These are phyloP conservation scores for Penicillium malachiteum DNA, from an alignment of 495 filamentous ascomycete genomes.

Conservation along the genomic window DNA sequence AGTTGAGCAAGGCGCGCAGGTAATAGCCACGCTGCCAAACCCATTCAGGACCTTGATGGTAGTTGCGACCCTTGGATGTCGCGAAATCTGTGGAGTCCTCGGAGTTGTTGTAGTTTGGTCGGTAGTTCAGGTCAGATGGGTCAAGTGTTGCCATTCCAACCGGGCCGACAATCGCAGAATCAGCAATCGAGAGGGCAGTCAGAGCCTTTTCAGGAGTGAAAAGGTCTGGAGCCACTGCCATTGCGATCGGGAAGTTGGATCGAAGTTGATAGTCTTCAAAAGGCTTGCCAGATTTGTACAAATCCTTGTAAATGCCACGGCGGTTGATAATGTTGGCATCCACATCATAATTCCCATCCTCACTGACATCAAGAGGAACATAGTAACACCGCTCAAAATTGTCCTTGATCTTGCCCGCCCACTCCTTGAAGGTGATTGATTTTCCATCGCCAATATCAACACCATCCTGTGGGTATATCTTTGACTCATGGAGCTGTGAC, in stretches of 20 bases:
- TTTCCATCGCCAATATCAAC: slow-evolving; percentile 59
- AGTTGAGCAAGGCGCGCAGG: slow-evolving; percentile 83
- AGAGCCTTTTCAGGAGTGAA: slow-evolving; percentile 79
- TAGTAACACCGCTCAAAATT: slow-evolving; percentile 93
- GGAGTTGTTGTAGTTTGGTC: slow-evolving; percentile 89
- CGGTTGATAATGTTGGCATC: slow-evolving; percentile 78
- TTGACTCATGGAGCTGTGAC: slow-evolving; percentile 58
- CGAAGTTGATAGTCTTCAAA: slow-evolving; percentile 98
- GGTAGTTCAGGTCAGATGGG: slow-evolving; percentile 86
- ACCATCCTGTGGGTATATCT: slow-evolving; percentile 66
- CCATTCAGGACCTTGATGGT: slow-evolving; percentile 99
- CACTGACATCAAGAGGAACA: slow-evolving; percentile 63
- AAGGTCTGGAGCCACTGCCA: slow-evolving; percentile 87
- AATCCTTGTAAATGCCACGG: slow-evolving; percentile 95
- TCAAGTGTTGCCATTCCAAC: slow-evolving; percentile 96
- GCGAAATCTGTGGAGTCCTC: slow-evolving; percentile 88
- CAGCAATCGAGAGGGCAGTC: slow-evolving; percentile 71
- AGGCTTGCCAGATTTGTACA: slow-evolving; percentile 87
- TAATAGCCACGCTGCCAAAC: slow-evolving; percentile 98
- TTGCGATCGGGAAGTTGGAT: slow-evolving; percentile 91
- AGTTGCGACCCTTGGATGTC: slow-evolving; percentile 90
- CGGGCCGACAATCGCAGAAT: slow-evolving; percentile 76
- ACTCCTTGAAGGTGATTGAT: slow-evolving; percentile 70
- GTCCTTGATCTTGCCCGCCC: slow-evolving; percentile 76
- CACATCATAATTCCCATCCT: slow-evolving; percentile 76